Evolutionary conservation across 1,139 yeast genomes (phyloP), one percentile per base, ranked within the genome.

Genomic region (Taphrina flavorubra): DNA sequence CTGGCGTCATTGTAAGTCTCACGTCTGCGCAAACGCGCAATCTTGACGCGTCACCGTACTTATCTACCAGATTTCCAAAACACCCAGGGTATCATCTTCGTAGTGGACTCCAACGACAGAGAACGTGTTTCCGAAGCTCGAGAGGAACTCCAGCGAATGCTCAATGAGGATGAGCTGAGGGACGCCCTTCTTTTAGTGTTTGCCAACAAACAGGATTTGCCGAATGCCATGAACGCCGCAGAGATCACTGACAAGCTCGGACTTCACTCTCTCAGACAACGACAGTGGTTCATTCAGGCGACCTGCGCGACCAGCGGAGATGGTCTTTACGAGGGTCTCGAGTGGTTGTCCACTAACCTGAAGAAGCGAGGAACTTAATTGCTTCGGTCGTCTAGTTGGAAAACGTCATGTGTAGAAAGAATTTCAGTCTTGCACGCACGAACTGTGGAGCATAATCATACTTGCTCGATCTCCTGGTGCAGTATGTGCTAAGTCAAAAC

Each of bases 301-400:
- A 88, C 97, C 73, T 90, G 96, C 82, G 97, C 97, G 75, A 90
- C 96, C 73, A 87, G 96, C 72, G 96, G 96, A 83, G 96, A 90
- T 79, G 97, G 75, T 59, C 85, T 90, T 79, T 89, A 90, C 82
- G 96, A 90, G 82, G 96, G 97, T 85, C 86, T 89, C 81, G 96
- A 90, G 82, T 90, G 96, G 96, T 86, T 90, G 80, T 86, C 91
- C 75, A 87, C 88, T 80, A 89, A 89, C 84, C 86, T 90, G 51
- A 63, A 63, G 67, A 63, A 63, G 47, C 61, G 67, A 53, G 61
- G 59, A 36, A 56, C 59, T 37, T 63, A 63, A 36, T 16, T 10
- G 31, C 11, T 20, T 49, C 36, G 31, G 36, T 10, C n/a, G 10
- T 49, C 11, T 20, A 20, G 31, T 25, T 56, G 42, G 37, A 20